A percentile compares a stretch with the other conserved stretches of the same genome.
These are phyloP conservation scores for Brettanomyces sp. DNA, from an alignment of 805 yeast species.

Conservation along the genomic window DNA sequence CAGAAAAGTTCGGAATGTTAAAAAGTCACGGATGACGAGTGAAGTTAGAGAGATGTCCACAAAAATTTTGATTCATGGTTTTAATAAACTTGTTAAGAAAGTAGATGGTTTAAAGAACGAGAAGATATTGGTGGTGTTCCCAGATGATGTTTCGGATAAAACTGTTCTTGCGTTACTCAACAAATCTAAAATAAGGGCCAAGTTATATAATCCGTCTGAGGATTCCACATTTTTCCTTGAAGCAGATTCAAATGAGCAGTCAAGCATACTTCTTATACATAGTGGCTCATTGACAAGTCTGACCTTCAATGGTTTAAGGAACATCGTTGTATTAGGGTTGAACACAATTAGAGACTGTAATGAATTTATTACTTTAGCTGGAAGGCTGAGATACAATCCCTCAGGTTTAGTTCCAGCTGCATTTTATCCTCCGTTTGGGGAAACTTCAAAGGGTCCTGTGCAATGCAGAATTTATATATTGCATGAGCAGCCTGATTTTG, in stretches of 20 bases:
- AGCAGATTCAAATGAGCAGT: constrained; percentile 1
- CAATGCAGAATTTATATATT: constrained; percentile 10
- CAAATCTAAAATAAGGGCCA: constrained; percentile 8
- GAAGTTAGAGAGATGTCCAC: constrained; percentile 14
- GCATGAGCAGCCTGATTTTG: constrained; percentile 17
- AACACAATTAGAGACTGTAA: constrained; percentile 20
- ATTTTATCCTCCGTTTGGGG: constrained; percentile 11
- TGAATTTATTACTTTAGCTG: constrained; percentile 15
- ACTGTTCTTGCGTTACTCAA: not conserved
- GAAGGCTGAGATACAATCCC: constrained; percentile 16
- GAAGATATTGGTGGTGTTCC: constrained; percentile 16
- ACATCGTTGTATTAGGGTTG: constrained; percentile 22
- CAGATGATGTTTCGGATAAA: constrained; percentile 19
- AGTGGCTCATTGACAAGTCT: constrained; percentile 19
- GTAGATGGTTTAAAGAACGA: constrained; percentile 4
- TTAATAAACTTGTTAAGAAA: constrained; percentile 15
- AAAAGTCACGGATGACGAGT: constrained; percentile 10
- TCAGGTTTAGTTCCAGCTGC: constrained; percentile 8
- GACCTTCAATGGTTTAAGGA: constrained; percentile 17
- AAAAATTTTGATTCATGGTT: constrained; percentile 16
- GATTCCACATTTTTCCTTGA: constrained; percentile 11
- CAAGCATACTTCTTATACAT: constrained; percentile 18
- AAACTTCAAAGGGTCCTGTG: not conserved
- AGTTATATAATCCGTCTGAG: constrained; percentile 7
- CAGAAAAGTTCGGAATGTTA: constrained; percentile 16